Conservation (phyloP, 2,329 filamentous ascomycete genomes). For the Pseudopyrenochaeta lycopersici region DNA sequence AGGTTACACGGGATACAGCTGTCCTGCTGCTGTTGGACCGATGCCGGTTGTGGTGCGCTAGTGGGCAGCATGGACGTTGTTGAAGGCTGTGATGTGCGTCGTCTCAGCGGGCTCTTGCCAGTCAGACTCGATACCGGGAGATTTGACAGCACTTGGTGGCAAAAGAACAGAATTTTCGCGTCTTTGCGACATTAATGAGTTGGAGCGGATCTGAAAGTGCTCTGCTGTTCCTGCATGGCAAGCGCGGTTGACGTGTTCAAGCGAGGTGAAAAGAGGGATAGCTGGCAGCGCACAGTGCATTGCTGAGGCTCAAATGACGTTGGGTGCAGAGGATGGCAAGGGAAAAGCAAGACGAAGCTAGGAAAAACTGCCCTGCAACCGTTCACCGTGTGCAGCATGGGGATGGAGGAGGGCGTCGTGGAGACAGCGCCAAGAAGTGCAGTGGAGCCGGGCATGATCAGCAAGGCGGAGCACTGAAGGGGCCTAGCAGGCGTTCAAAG, state of each 20-base stretch:
- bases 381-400: conserved; percentile 21
- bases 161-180: conserved; percentile 37
- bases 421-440: conserved; percentile 5
- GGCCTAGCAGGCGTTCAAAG: conserved; percentile 2
- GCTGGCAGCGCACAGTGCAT: conserved; percentile 14
- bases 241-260: conserved; percentile 47
- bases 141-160: conserved; percentile 28
- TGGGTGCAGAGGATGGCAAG: conserved; percentile 14
- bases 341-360: conserved; percentile 22
- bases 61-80: conserved; percentile 30
- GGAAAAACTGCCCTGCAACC: conserved; percentile 24
- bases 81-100: conserved; percentile 34
- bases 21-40: conserved; percentile 42
- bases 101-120: conserved; percentile 17
- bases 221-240: conserved; percentile 49
- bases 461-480: conserved; percentile 3
- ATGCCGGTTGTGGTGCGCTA: conserved; percentile 24
- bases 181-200: conserved; percentile 41
- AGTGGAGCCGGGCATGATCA: conserved; percentile 12
- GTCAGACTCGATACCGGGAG: conserved; percentile 28
- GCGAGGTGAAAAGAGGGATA: conserved; percentile 22
- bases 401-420: neutral
- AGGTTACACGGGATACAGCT: conserved; percentile 47
- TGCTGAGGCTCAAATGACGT: conserved; percentile 25
- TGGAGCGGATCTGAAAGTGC: conserved; percentile 30